phyloP scores from a whole-genome alignment of 106 monocot genomes.

The Narthecium ossifragum region DNA sequence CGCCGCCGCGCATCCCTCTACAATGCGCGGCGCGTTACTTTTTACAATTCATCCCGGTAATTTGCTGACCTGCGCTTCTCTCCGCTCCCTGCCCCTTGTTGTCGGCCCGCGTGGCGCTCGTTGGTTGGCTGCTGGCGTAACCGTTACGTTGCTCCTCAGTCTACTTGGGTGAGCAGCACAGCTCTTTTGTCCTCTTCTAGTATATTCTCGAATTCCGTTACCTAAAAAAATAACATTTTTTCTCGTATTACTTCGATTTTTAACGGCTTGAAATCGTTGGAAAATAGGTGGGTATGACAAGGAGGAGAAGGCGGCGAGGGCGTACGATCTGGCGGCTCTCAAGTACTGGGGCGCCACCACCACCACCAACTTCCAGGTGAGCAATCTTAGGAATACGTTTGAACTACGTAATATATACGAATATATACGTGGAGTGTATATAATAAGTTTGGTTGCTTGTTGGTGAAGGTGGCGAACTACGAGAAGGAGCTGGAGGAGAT shows the following conservation, averaged over 20 bases:
- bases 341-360: constrained; percentile 98
- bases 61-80: constrained; percentile 7
- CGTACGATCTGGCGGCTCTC: constrained; percentile 91
- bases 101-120: background rate
- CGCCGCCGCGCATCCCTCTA: too few species aligned
- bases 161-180: constrained; percentile 34
- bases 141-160: constrained; percentile 17
- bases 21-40: background rate
- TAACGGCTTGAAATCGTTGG: background rate
- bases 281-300: constrained; percentile 85
- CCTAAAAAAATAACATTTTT: too few species aligned
- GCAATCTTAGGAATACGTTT: background rate
- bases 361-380: constrained; percentile 90
- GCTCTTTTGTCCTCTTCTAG: background rate
- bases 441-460: background rate
- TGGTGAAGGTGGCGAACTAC: constrained; percentile 63
- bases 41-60: background rate
- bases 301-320: constrained; percentile 97
- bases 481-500: constrained; percentile 93
- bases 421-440: too few species aligned
- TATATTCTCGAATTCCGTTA: constrained; percentile 6
- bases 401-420: background rate
- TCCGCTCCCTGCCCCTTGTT: background rate
- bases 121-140: background rate
- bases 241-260: background rate